These are phyloP conservation scores for Phytophthora niederhauseri DNA, from an alignment of 352 stramenopile species.

Conservation along the genomic window DNA sequence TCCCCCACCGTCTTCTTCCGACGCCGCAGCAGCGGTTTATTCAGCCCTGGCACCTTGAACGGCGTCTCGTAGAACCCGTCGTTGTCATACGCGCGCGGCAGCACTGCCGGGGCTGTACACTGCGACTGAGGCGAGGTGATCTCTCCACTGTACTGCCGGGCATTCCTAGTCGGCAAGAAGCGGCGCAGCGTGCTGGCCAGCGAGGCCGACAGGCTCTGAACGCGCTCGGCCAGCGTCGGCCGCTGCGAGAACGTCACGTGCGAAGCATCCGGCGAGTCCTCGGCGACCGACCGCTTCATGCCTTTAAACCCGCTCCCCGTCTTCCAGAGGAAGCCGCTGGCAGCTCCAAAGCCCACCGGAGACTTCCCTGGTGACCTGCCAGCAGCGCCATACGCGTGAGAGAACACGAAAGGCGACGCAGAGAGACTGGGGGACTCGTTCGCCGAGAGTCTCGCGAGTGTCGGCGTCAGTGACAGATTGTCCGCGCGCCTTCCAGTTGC, in stretches of 20 bases:
- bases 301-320: constrained; percentile 17
- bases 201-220: constrained; percentile 49
- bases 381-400: constrained; percentile 1
- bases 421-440: constrained; percentile 28
- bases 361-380: constrained; percentile 25
- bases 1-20: constrained; percentile 16
- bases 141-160: constrained; percentile 9
- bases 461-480: constrained; percentile 35
- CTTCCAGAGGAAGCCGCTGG: constrained; percentile 31
- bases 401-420: constrained; percentile 28
- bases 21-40: constrained; percentile 26
- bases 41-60: constrained; percentile 27
- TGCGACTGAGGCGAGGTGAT: constrained; percentile 55
- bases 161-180: constrained; percentile 31
- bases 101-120: constrained; percentile 39
- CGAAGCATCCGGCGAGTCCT: constrained; percentile 13
- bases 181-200: constrained; percentile 47
- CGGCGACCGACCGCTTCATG: constrained; percentile 13
- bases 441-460: constrained; percentile 34
- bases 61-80: constrained; percentile 45
- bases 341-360: constrained; percentile 17
- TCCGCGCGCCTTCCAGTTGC: constrained; percentile 17
- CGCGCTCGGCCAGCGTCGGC: constrained; percentile 32
- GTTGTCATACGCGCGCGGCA: constrained; percentile 52
- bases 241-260: constrained; percentile 15